Conservation (phyloP, 768 basidiomycete species). For the Termitomyces titanicus region DNA sequence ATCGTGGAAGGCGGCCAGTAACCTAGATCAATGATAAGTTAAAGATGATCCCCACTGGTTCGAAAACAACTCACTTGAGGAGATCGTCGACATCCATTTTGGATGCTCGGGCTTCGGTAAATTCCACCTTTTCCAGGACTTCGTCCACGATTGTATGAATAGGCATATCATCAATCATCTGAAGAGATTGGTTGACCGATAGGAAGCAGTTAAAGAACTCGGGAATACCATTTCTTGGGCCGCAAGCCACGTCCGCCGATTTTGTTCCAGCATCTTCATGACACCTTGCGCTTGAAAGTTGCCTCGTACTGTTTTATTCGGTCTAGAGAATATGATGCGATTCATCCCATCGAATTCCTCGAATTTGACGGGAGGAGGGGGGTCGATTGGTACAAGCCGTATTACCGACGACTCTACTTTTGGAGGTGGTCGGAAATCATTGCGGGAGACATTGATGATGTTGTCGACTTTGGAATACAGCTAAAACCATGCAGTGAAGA, state of each 20-base stretch:
- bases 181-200: background rate
- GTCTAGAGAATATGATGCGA: constrained; percentile 83
- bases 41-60: background rate
- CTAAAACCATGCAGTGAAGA: constrained; percentile 15
- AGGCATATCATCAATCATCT: constrained; percentile 63
- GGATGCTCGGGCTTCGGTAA: constrained; percentile 75
- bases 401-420: constrained; percentile 93
- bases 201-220: background rate
- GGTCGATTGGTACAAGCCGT: constrained; percentile 86
- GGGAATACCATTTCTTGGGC: constrained; percentile 58
- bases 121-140: constrained; percentile 67
- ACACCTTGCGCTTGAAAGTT: constrained; percentile 95
- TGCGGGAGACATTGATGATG: constrained; percentile 93
- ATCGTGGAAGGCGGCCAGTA: constrained; percentile 72
- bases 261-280: constrained; percentile 89
- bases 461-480: constrained; percentile 96
- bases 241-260: constrained; percentile 90
- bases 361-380: constrained; percentile 92
- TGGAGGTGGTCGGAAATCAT: constrained; percentile 95
- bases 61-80: constrained; percentile 58
- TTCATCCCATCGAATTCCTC: constrained; percentile 97
- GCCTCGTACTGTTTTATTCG: constrained; percentile 87
- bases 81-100: constrained; percentile 95
- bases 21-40: constrained; percentile 31
- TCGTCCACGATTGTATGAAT: constrained; percentile 72